Evolutionary conservation across 78 protist species (phyloP), one percentile per base, ranked within the genome.

Genomic region (Diacronema lutheri): DNA sequence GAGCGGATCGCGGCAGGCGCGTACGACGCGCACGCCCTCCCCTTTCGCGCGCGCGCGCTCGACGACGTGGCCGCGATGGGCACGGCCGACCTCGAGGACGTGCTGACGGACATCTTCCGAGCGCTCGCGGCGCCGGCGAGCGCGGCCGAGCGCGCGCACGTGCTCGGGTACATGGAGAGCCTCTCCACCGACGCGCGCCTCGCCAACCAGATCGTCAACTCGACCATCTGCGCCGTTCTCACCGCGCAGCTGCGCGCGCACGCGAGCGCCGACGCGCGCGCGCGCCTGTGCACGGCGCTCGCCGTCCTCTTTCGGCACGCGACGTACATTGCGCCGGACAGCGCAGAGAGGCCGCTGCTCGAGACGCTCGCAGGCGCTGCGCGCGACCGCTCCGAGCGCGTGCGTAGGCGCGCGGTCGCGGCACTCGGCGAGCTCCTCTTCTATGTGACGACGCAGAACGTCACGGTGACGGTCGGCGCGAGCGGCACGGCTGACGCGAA

Each of bases 391-490:
- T 4, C 3, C 2, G 83, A 1, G 26, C 31, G 38, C n/a, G 33
- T 82, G n/a, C 23, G n/a, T n/a, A 21, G 88, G 10, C 33, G 72
- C 26, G 83, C 68, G 16, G 23, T 83, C 33, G 87, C 88, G 14
- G 44, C 89, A 4, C n/a, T 71, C 25, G 91, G 91, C 5, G 91
- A 88, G 72, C 72, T 88, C 16, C 64, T 81, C 33, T 88, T 88
- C 68, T 88, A 83, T 83, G 12, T 82, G 16, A 73, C 64, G 14
- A 38, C 85, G 10, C 90, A 80, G 79, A 21, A 44, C 9, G 55
- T 10, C 26, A 20, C 16, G 62, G 77, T 65, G 44, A 10, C 16
- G 35, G 35, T 2, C 50, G 50, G 50, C 16, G 50, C 50, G 50
- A 7, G 7, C 16, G 50, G 50, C 50, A 7, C 50, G 50, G 50